Percentiles rank a stretch among this genome's conserved stretches.
Evolutionary conservation across 257 asterid genomes (phyloP).

Genomic region (Scutellaria minor): DNA sequence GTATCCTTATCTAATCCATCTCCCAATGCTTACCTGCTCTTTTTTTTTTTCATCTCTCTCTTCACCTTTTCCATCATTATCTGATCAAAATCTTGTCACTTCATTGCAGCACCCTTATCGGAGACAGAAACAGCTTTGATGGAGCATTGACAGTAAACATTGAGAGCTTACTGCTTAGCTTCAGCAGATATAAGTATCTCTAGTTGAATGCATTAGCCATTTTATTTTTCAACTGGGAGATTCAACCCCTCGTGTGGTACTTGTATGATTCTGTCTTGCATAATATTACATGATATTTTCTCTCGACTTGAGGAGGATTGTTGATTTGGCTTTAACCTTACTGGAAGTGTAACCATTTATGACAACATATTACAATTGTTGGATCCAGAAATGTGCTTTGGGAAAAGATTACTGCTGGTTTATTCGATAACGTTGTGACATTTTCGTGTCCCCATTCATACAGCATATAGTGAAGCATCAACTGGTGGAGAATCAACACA

Average conservation of each 20-base stretch:
- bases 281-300: conserved; percentile 32
- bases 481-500: conserved; percentile 26
- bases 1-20: background rate
- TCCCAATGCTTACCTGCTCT: background rate
- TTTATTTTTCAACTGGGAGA: conserved; percentile 22
- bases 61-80: conserved; percentile 27
- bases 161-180: conserved; percentile 40
- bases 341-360: conserved; percentile 29
- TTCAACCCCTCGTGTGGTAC: conserved; percentile 32
- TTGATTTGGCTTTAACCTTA: conserved; percentile 35
- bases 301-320: conserved; percentile 30
- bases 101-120: conserved; percentile 90
- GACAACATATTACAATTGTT: conserved; percentile 19
- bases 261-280: conserved; percentile 43
- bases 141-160: conserved; percentile 64
- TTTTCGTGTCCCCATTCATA: conserved; percentile 29
- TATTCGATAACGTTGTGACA: conserved; percentile 20
- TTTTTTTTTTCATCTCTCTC: background rate
- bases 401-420: conserved; percentile 28
- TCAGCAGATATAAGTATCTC: conserved; percentile 31
- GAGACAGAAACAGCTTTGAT: conserved; percentile 96
- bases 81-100: conserved; percentile 37
- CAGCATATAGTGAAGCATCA: conserved; percentile 24
- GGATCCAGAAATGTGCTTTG: conserved; percentile 28
- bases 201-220: conserved; percentile 26